phyloP scores from a whole-genome alignment of 2,329 filamentous ascomycete species.

The Aspergillus floridensis region DNA sequence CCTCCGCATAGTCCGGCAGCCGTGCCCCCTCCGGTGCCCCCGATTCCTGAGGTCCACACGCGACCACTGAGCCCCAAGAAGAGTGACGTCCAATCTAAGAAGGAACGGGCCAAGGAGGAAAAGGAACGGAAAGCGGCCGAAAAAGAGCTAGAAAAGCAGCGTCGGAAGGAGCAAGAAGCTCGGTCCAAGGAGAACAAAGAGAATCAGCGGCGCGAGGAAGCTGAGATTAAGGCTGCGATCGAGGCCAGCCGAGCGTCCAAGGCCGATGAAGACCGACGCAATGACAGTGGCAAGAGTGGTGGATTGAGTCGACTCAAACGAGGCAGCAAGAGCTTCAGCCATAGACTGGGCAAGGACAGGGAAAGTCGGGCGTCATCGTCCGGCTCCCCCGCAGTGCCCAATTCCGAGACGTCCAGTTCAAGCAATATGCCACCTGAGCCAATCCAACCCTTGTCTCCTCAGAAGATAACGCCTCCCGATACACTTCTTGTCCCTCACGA shows the following conservation, averaged over 20 bases:
- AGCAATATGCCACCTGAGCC: constrained; percentile 15
- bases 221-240: constrained; percentile 62
- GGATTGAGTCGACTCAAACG: constrained; percentile 65
- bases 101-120: constrained; percentile 58
- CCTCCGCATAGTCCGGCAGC: constrained; percentile 21
- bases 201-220: constrained; percentile 54
- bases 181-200: constrained; percentile 44
- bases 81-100: constrained; percentile 66
- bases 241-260: constrained; percentile 65
- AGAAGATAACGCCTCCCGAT: background rate
- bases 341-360: constrained; percentile 57
- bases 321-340: constrained; percentile 74
- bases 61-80: constrained; percentile 53
- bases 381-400: constrained; percentile 20
- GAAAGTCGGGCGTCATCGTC: constrained; percentile 34
- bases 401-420: constrained; percentile 19
- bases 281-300: constrained; percentile 35
- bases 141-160: constrained; percentile 51
- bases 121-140: constrained; percentile 55
- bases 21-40: constrained; percentile 24
- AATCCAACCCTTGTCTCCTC: constrained; percentile 5
- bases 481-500: constrained; percentile 12
- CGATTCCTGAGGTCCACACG: constrained; percentile 34
- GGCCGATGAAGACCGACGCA: constrained; percentile 50
- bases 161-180: constrained; percentile 59